phyloP scores from a whole-genome alignment of 331 rosid genomes.

The Phaseolus coccineus region DNA sequence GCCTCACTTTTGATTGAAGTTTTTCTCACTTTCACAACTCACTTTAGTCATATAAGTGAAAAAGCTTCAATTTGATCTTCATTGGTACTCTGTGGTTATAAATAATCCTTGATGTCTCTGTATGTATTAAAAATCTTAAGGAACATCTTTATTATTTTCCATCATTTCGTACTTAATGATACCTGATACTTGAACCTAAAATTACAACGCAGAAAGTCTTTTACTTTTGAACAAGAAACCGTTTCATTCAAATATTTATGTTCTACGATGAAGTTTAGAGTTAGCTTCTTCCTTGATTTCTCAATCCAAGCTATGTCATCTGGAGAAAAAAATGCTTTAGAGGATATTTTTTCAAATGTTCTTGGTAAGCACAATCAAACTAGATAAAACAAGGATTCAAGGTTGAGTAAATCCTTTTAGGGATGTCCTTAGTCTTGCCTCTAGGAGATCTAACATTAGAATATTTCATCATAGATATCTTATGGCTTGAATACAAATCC shows the following conservation, averaged over 20 bases:
- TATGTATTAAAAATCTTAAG: background rate
- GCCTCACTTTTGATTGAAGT: conserved; percentile 4
- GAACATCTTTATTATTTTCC: background rate
- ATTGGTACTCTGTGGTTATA: background rate
- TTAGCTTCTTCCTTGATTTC: background rate
- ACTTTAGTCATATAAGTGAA: background rate
- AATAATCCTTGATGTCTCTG: background rate
- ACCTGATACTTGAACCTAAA: background rate
- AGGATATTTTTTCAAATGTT: background rate
- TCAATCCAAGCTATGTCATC: background rate
- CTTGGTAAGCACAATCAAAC: background rate
- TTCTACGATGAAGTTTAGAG: background rate
- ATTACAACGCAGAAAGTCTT: background rate
- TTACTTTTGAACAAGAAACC: background rate
- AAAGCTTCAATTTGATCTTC: background rate
- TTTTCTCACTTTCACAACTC: conserved; percentile 13
- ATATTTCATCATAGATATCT: background rate
- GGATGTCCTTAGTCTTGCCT: background rate
- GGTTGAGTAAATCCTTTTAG: background rate
- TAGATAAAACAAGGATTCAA: background rate
- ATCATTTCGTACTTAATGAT: background rate
- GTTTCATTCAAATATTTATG: background rate
- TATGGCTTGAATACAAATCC: background rate
- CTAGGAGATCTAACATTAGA: background rate
- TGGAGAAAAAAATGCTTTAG: background rate